Base-by-base conservation (phyloP, 805 yeast species). In the Candida railenensis region DNA sequence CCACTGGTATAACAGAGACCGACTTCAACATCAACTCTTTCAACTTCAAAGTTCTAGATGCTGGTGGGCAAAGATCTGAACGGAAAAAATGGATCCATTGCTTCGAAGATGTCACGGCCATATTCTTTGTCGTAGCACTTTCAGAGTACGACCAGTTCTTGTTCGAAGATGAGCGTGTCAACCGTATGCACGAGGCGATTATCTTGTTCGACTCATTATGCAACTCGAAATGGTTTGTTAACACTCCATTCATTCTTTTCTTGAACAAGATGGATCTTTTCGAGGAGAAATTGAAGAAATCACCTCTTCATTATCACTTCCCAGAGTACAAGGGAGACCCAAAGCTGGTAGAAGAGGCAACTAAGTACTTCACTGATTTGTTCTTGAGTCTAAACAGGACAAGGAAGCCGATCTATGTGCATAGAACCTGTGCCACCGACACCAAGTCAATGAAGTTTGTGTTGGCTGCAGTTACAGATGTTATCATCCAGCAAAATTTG, bases 401-500 rank as follows among this genome's bases (percentile, higher is more conserved):
- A 28, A 76, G 80, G 40, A 80, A 83, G 52, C 92, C 90, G n/a
- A 78, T 94, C 28, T 94, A 94, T 61, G 86, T 89, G 19, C 97
- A 90, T 67, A 73, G 90, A 53, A 94, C 99, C 1, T 90, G 97
- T 68, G 99, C 99, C 0, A 94, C 99, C 0, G 98, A 94, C 63
- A 81, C 95, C 0, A 74, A 80, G 46, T 80, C 90, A 22, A 94
- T 94, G 96, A 78, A 80, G 58, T 92, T 91, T 59, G 97, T 94
- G 15, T 74, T 94, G 47, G 80, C 87, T 3, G 97, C 98, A 0
- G 96, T 90, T 7, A 89, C 97, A 1, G 98, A 94, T 67, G 76
- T 89, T 80, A 80, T 94, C 40, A 80, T 92, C 25, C 92, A 87
- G 61, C 87, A 87, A 57, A 91, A 87, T 60, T 66, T 92, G 62